Percentiles rank a stretch among this genome's conserved stretches.
Evolutionary conservation across 2,329 filamentous ascomycete genomes (phyloP).

Genomic region (Aureobasidium namibiae): DNA sequence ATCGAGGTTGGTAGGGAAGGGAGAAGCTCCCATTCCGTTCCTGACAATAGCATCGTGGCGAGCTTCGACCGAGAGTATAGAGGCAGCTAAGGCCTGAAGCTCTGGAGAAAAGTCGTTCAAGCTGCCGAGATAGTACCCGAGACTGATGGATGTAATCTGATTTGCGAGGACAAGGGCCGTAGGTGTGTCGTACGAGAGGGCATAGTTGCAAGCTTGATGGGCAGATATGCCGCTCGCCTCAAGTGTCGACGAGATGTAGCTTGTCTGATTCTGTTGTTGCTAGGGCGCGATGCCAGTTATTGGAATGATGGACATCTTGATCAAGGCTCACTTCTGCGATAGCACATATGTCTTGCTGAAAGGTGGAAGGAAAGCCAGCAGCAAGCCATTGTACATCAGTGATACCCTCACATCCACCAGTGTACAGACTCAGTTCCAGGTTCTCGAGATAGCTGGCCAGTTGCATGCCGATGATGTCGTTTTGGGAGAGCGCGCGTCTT

Average conservation of each 20-base stretch:
- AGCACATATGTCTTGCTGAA: constrained; percentile 23
- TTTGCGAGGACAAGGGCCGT: constrained; percentile 24
- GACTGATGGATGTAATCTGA: constrained; percentile 24
- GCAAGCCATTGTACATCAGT: constrained; percentile 20
- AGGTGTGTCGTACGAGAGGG: constrained; percentile 20
- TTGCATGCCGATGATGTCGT: constrained; percentile 17
- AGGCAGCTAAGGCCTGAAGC: constrained; percentile 20
- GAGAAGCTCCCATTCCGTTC: constrained; percentile 20
- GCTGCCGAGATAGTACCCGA: constrained; percentile 23
- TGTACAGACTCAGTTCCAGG: constrained; percentile 23
- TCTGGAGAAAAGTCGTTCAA: constrained; percentile 19
- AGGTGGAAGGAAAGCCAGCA: constrained; percentile 23
- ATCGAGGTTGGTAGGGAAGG: constrained; percentile 25
- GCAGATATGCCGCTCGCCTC: constrained; percentile 19
- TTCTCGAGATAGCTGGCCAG: constrained; percentile 27
- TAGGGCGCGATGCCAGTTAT: background rate
- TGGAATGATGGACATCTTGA: background rate
- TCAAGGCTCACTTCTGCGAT: constrained; percentile 18
- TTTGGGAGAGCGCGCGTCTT: constrained; percentile 12
- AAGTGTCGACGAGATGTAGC: constrained; percentile 15
- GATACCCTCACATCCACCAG: constrained; percentile 22
- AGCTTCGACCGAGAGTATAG: constrained; percentile 24
- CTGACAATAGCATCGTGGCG: constrained; percentile 25
- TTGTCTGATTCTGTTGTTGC: constrained; percentile 6
- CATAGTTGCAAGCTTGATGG: constrained; percentile 23